A percentile compares a stretch with the other conserved stretches of the same genome.
Conservation (phyloP, 2,329 filamentous ascomycete species). For the Penicillium sp. region DNA sequence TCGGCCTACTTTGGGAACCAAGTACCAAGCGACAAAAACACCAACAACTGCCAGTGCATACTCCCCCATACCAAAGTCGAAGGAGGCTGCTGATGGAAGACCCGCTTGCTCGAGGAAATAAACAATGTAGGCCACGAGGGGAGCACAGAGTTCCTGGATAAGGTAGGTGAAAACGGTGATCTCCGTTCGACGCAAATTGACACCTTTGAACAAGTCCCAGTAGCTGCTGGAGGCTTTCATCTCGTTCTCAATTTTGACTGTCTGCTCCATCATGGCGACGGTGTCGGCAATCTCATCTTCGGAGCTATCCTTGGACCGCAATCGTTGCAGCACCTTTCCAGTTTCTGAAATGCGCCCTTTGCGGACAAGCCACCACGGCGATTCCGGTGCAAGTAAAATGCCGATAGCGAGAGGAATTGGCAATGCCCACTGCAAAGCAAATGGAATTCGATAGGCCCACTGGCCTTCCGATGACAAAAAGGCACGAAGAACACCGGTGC, state of each 20-base stretch:
- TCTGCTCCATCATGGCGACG: constrained; percentile 18
- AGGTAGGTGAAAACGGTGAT: constrained; percentile 12
- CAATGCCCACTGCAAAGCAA: constrained; percentile 23
- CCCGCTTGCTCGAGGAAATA: constrained; percentile 19
- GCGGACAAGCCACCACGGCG: constrained; percentile 18
- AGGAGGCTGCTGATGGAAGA: constrained; percentile 10
- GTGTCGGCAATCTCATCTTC: constrained; percentile 13
- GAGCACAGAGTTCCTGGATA: constrained; percentile 14
- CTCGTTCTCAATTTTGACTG: constrained; percentile 14
- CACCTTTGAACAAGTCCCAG: constrained; percentile 15
- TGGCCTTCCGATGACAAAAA: constrained; percentile 25
- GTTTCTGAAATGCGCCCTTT: constrained; percentile 13
- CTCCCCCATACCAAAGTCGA: constrained; percentile 20
- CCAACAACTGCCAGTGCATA: constrained; percentile 15
- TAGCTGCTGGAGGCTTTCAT: constrained; percentile 13
- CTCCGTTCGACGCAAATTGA: constrained; percentile 15
- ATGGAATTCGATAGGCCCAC: constrained; percentile 36
- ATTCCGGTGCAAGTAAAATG: constrained; percentile 18
- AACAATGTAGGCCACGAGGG: constrained; percentile 14
- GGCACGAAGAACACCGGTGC: constrained; percentile 23
- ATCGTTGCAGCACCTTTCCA: constrained; percentile 14
- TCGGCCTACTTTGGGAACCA: constrained; percentile 11
- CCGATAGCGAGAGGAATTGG: constrained; percentile 17
- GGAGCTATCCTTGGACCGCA: constrained; percentile 22
- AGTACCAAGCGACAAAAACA: constrained; percentile 13